Conservation (phyloP, 176 grass and related monocot genomes). For the Otatea glauca region DNA sequence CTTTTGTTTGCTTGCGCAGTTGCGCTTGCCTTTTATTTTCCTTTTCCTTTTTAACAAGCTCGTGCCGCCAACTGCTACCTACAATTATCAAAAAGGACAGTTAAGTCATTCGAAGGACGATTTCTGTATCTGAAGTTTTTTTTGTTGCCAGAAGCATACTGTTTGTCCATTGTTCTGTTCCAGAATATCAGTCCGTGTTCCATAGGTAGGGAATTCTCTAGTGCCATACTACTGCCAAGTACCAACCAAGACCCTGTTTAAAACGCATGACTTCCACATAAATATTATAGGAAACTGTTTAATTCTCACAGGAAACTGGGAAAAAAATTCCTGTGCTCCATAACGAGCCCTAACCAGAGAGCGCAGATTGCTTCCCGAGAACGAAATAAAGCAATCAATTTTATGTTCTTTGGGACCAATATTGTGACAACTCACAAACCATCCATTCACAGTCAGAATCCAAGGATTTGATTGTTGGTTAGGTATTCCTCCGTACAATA, state of each 20-base stretch:
- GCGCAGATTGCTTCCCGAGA: neutral
- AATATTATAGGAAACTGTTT: too few relatives aligned
- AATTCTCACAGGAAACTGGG: too few relatives aligned
- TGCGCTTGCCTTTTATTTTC: neutral
- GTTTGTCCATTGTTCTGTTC: neutral
- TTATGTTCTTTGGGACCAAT: neutral
- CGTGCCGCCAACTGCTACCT: neutral
- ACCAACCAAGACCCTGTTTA: too few relatives aligned
- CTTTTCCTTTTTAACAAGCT: neutral
- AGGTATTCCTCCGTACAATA: neutral
- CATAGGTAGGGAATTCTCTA: neutral
- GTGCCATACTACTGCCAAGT: neutral
- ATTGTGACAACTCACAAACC: neutral
- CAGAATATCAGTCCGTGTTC: neutral
- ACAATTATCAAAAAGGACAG: neutral
- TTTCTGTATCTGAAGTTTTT: neutral
- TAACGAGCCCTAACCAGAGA: too few relatives aligned
- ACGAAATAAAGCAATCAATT: neutral
- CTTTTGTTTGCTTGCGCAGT: constrained; percentile 2
- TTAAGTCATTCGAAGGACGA: neutral
- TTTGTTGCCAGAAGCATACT: neutral
- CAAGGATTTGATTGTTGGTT: neutral
- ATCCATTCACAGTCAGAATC: neutral
- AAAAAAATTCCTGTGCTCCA: too few relatives aligned
- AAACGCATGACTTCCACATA: too few relatives aligned